phyloP scores from a whole-genome alignment of 2,329 filamentous ascomycete genomes.

The Didymella arachidicola region DNA sequence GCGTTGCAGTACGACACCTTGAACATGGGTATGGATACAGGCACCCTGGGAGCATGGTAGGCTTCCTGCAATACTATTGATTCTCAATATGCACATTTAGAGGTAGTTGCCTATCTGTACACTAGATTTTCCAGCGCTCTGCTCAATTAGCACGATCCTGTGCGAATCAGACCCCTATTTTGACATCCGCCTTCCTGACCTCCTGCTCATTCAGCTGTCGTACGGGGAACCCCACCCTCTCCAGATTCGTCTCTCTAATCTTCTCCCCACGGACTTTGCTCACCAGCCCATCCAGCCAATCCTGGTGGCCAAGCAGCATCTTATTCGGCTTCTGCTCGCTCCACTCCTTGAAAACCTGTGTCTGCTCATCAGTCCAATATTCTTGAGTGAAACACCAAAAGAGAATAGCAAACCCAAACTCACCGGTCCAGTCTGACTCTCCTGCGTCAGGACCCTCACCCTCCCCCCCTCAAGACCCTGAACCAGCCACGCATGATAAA shows the following conservation, averaged over 20 bases:
- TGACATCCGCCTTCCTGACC: conserved; percentile 3
- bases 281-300: conserved; percentile 49
- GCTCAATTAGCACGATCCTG: background rate
- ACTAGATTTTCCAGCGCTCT: background rate
- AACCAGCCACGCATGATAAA: conserved; percentile 50
- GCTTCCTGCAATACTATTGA: background rate
- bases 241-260: conserved; percentile 32
- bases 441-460: conserved; percentile 49
- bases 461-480: conserved; percentile 42
- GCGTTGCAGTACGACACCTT: background rate
- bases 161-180: conserved; percentile 1
- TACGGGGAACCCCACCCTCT: conserved; percentile 25
- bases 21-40: background rate
- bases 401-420: background rate
- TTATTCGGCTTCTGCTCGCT: conserved; percentile 42
- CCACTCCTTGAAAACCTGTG: conserved; percentile 33
- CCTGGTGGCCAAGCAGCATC: conserved; percentile 50
- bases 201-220: conserved; percentile 8
- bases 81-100: background rate
- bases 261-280: conserved; percentile 31
- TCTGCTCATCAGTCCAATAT: background rate
- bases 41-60: background rate
- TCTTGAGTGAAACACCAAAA: background rate
- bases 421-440: conserved; percentile 44
- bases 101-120: background rate